Base-by-base conservation (phyloP, 306 rosid species). In the Vachellia collinsii region DNA sequence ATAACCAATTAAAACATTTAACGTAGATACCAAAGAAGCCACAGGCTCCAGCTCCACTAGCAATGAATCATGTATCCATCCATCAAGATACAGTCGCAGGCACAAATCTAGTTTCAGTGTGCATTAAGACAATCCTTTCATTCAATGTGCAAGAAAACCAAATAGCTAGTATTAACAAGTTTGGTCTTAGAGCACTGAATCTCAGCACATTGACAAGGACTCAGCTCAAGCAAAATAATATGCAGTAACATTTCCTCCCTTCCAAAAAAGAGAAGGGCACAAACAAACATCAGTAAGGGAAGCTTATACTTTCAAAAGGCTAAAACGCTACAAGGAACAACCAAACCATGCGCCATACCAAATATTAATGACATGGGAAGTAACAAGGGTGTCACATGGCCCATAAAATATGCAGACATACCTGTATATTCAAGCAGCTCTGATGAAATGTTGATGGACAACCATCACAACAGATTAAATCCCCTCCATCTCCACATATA, bases 401-500 rank as follows among this genome's bases (percentile, higher is more conserved):
- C 41, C 16, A 77, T 36, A 71, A 78, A 59, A 79, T 73, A 64
- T 6, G 64, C 6, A 51, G 51, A 68, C 39, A n/a, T 43, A 91
- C 98, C 94, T 74, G 84, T 76, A 93, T 91, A 65, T 81, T 89
- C 84, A 93, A 88, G 91, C 98, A 93, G 53, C 84, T 88, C 84
- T 25, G 94, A 86, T 93, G 98, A 87, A 91, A 93, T 46, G 98
- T 93, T 83, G 98, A 93, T 37, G 98, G 94, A 72, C 98, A 93
- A 64, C 94, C 82, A 88, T 93, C 98, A 77, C 97, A 93, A 70
- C 97, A 93, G 76, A 93, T 91, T 81, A 93, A 85, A 85, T 93
- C 94, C 76, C 97, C 97, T 65, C 97, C 97, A 79, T 93, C 98
- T 78, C 91, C 98, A 82, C 97, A 93, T 70, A 88, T 84, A 41